A percentile compares a stretch with the other conserved stretches of the same genome.
Conservation (phyloP, 495 filamentous ascomycete genomes). For the Tuber umbilicatum region DNA sequence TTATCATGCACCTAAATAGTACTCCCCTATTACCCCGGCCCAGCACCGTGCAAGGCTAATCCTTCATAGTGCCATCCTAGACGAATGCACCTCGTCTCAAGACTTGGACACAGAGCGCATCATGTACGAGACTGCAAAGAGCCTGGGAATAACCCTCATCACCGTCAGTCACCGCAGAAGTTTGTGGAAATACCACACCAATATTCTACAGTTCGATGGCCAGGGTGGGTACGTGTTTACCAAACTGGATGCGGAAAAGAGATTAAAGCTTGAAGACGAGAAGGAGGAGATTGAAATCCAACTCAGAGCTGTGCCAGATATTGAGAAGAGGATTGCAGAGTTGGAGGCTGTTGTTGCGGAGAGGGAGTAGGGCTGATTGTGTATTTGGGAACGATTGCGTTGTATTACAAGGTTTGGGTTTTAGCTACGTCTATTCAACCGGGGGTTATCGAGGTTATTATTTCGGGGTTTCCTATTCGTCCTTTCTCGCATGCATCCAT, state of each 20-base stretch:
- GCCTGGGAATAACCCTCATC: constrained; percentile 85
- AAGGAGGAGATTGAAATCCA: constrained; percentile 87
- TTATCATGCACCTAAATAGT: constrained; percentile 81
- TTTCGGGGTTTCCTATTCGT: constrained; percentile 9
- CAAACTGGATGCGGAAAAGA: constrained; percentile 76
- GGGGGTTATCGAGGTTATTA: neutral
- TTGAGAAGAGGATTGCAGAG: constrained; percentile 77
- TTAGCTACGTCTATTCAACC: neutral
- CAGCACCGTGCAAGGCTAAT: neutral
- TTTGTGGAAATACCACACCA: constrained; percentile 91
- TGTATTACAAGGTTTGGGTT: constrained; percentile 9
- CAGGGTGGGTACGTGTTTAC: constrained; percentile 89
- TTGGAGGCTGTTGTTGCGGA: constrained; percentile 46
- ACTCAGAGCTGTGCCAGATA: constrained; percentile 74
- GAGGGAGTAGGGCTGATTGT: constrained; percentile 16
- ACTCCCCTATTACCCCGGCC: neutral
- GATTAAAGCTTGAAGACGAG: constrained; percentile 86
- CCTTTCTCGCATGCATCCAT: neutral
- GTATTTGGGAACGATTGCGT: constrained; percentile 6
- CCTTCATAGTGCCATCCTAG: constrained; percentile 66
- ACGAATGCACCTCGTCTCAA: constrained; percentile 91
- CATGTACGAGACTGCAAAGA: constrained; percentile 96
- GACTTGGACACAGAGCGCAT: constrained; percentile 87
- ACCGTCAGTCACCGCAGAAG: constrained; percentile 86
- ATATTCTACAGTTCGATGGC: constrained; percentile 93